A percentile compares a stretch with the other conserved stretches of the same genome.
Evolutionary conservation across 2,329 filamentous ascomycete species (phyloP).

Genomic region (Ceratocystis alfenasii): DNA sequence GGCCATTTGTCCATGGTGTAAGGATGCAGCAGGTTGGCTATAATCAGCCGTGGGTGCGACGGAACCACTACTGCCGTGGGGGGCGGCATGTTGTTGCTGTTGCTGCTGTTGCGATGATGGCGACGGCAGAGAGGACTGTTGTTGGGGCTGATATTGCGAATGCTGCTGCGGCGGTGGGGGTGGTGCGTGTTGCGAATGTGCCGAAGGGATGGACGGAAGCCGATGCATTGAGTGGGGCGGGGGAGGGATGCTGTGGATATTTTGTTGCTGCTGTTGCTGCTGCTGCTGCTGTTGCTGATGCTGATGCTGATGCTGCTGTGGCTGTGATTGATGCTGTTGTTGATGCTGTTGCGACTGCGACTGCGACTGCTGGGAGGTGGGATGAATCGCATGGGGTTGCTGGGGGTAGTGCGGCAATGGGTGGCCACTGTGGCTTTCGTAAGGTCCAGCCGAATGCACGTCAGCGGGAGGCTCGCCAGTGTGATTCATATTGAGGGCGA

Average conservation of each 20-base stretch:
- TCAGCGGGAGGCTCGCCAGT: conserved; percentile 3
- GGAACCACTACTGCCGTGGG: not conserved
- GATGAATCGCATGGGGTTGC: not conserved
- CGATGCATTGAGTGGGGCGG: conserved; percentile 14
- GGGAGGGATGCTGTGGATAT: conserved; percentile 5
- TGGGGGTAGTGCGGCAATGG: conserved; percentile 9
- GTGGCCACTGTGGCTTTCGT: not conserved
- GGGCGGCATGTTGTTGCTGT: not conserved
- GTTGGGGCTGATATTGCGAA: not conserved
- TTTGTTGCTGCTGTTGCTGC: conserved; percentile 11
- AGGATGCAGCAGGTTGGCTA: not conserved
- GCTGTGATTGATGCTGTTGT: not conserved
- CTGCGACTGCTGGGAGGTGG: not conserved
- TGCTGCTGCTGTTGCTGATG: not conserved
- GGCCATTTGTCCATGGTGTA: conserved; percentile 5
- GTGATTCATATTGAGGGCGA: not conserved
- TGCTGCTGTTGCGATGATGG: conserved; percentile 4
- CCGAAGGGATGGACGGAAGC: conserved; percentile 7
- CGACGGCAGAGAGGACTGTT: not conserved
- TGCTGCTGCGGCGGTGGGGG: conserved; percentile 10
- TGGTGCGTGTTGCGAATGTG: conserved; percentile 1
- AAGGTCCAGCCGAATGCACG: conserved; percentile 5
- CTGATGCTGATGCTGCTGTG: not conserved
- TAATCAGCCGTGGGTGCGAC: not conserved
- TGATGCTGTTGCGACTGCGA: not conserved